phyloP scores from a whole-genome alignment of 176 grass and related monocot species.

The Triticum urartu region DNA sequence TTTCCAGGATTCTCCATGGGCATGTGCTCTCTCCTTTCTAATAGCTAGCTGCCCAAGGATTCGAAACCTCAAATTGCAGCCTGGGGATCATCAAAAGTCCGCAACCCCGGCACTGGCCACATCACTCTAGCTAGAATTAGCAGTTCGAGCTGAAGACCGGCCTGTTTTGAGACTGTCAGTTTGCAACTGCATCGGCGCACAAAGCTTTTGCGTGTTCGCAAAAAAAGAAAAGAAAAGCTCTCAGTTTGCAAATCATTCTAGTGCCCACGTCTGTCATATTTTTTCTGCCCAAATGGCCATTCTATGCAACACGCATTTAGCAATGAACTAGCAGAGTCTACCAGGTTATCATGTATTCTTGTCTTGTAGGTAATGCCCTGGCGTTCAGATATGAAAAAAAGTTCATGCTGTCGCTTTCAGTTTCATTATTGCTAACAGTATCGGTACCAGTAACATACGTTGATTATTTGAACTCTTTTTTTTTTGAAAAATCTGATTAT shows the following conservation, averaged over 20 bases:
- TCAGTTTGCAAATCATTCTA: background rate
- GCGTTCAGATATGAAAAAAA: background rate
- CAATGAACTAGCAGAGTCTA: background rate
- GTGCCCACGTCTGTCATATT: background rate
- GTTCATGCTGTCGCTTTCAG: background rate
- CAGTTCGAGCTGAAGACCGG: background rate
- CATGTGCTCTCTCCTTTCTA: background rate
- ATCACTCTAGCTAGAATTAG: background rate
- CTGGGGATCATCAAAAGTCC: background rate
- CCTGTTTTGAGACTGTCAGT: background rate
- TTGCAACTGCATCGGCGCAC: no score
- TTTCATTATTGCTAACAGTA: background rate
- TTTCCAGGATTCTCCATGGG: constrained; percentile 15
- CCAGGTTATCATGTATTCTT: background rate
- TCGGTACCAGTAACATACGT: background rate
- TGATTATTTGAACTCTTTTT: background rate
- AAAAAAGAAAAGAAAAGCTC: no score
- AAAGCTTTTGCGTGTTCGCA: no score
- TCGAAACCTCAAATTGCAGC: background rate
- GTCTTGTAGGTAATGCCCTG: background rate
- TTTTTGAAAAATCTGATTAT: background rate
- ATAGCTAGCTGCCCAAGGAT: background rate
- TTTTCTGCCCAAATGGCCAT: background rate
- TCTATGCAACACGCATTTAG: background rate
- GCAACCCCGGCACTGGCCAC: background rate